A percentile compares a stretch with the other conserved stretches of the same genome.
These are phyloP conservation scores for Fusarium pseudocircinatum DNA, from an alignment of 2,329 filamentous ascomycete species.

Conservation along the genomic window DNA sequence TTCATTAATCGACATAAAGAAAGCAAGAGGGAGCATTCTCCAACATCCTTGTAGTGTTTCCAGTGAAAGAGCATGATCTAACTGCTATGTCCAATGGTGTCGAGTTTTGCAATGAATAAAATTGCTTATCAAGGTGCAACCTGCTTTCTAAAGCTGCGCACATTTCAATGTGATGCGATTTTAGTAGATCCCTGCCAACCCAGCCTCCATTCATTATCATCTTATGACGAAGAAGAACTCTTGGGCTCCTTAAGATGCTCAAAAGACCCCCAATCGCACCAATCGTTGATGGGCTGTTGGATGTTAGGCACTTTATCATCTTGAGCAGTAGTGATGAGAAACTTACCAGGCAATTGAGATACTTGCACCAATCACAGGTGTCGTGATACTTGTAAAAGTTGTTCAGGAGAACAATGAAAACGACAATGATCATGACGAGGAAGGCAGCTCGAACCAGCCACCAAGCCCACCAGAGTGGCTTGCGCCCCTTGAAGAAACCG, in stretches of 20 bases:
- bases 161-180: neutral
- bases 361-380: slow-evolving; percentile 92
- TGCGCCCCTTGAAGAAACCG: slow-evolving; percentile 90
- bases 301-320: slow-evolving; percentile 36
- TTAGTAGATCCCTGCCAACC: neutral
- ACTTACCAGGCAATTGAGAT: slow-evolving; percentile 91
- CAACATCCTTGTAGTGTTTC: neutral
- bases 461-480: slow-evolving; percentile 97
- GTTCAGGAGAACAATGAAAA: slow-evolving; percentile 85
- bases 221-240: neutral
- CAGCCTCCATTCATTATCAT: neutral
- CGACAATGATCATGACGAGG: slow-evolving; percentile 81
- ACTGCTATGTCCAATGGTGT: slow-evolving; percentile 42
- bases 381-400: slow-evolving; percentile 85
- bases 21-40: neutral
- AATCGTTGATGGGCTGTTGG: slow-evolving; percentile 69
- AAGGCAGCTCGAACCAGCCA: slow-evolving; percentile 86
- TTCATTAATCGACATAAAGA: slow-evolving; percentile 28
- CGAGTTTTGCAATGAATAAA: slow-evolving; percentile 45
- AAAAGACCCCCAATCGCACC: slow-evolving; percentile 67
- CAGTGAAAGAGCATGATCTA: slow-evolving; percentile 12
- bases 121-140: slow-evolving; percentile 20
- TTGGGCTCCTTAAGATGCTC: slow-evolving; percentile 24
- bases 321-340: neutral
- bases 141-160: slow-evolving; percentile 14